These are phyloP conservation scores for Nevesoporus exiguus DNA, from an alignment of 768 basidiomycete genomes.

Conservation along the genomic window DNA sequence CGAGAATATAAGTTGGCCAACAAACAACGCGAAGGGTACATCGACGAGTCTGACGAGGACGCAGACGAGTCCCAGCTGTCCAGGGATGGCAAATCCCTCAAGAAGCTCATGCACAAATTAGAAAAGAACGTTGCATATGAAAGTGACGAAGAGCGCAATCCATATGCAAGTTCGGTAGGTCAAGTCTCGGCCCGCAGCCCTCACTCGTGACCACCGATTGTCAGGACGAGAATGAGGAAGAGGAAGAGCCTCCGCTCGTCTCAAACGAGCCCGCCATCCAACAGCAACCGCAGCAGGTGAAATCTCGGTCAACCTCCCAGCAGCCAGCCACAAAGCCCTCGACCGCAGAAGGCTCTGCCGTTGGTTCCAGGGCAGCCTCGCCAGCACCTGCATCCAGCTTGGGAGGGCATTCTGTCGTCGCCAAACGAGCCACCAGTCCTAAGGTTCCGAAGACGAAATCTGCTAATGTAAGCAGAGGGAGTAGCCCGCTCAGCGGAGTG, in stretches of 20 bases:
- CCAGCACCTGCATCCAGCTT: conserved; percentile 46
- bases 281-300: conserved; percentile 40
- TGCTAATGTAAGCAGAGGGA: conserved; percentile 46
- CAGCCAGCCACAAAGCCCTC: conserved; percentile 33
- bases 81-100: conserved; percentile 74
- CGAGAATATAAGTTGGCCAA: conserved; percentile 78
- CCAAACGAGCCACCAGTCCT: conserved; percentile 82
- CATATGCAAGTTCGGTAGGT: conserved; percentile 75
- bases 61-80: conserved; percentile 58
- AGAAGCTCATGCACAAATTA: conserved; percentile 79
- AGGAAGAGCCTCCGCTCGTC: conserved; percentile 53
- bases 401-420: conserved; percentile 76
- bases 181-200: not conserved
- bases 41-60: conserved; percentile 74
- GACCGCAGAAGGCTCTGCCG: conserved; percentile 21
- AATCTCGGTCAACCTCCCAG: conserved; percentile 45
- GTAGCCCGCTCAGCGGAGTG: conserved; percentile 48
- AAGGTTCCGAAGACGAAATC: conserved; percentile 61
- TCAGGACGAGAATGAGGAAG: conserved; percentile 71
- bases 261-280: conserved; percentile 44
- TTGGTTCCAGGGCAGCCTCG: conserved; percentile 57
- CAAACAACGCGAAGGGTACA: conserved; percentile 62
- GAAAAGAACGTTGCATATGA: conserved; percentile 84
- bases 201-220: not conserved
- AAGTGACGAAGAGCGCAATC: conserved; percentile 75